A percentile compares a stretch with the other conserved stretches of the same genome.
phyloP scores from a whole-genome alignment of 352 stramenopile genomes.

The Pseudoperonospora humuli region DNA sequence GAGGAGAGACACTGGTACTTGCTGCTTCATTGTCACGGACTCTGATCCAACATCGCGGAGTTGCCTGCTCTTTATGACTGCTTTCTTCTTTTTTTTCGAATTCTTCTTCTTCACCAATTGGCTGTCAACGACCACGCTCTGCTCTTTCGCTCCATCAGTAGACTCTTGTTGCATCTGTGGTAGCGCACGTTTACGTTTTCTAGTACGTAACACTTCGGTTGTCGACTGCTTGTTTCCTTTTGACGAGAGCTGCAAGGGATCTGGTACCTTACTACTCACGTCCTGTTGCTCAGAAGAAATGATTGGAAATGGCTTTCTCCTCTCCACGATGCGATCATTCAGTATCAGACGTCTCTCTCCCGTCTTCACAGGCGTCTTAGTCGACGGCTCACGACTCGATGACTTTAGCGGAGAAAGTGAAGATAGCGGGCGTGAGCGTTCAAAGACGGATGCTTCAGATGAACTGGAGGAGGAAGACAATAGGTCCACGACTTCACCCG shows the following conservation, averaged over 20 bases:
- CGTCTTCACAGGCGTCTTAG: not conserved
- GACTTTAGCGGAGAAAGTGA: constrained; percentile 9
- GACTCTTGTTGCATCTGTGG: constrained; percentile 5
- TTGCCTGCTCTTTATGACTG: not conserved
- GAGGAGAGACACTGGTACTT: constrained; percentile 1
- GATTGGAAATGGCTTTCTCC: not conserved
- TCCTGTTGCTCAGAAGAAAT: not conserved
- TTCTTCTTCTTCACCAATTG: constrained; percentile 7
- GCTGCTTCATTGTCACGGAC: not conserved
- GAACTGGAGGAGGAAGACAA: constrained; percentile 19
- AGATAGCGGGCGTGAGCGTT: constrained; percentile 1
- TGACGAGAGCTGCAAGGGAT: not conserved
- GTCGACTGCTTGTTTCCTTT: not conserved
- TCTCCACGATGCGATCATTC: constrained; percentile 5
- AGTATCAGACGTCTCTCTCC: constrained; percentile 8
- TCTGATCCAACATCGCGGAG: not conserved
- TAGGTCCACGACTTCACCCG: constrained; percentile 14
- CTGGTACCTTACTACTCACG: not conserved
- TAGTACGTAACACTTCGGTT: not conserved
- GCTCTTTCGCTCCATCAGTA: not conserved
- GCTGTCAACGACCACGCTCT: no score
- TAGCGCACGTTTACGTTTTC: constrained; percentile 13
- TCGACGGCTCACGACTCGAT: constrained; percentile 3
- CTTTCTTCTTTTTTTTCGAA: constrained; percentile 2
- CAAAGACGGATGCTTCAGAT: constrained; percentile 4